Evolutionary conservation across 2,329 filamentous ascomycete species (phyloP), one percentile per base, ranked within the genome.

Genomic region (Alternaria dauci): DNA sequence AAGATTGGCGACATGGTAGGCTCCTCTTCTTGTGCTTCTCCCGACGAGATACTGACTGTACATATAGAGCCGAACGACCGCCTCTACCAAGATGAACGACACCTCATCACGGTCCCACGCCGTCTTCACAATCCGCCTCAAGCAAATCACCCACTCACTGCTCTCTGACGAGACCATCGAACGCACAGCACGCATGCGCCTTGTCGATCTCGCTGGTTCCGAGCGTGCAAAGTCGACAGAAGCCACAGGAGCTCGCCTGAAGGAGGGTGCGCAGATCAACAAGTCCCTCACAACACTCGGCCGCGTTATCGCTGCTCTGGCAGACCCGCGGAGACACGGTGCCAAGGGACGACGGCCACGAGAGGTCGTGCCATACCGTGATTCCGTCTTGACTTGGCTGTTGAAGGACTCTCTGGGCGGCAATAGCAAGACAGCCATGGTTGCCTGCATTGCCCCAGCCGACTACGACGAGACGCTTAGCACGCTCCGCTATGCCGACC

Each of bases 1-100:
- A 92, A 91, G 71, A 87, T 89, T 72, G 95, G 95, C 58, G 95
- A 99, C 78, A 83, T 86, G 59, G 78, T 79, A 68, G 23, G 73
- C 52, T 43, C 14, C 0, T 11, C 20, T n/a, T 8, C 11, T 8
- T n/a, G 11, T 26, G 4, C 26, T 23, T 4, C 25, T n/a, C 8
- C 11, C 16, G 30, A 43, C 4, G 9, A 26, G 5, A 6, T 43
- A 38, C 69, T 73, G 50, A 72, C 47, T 18, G 9, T 1, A 5
- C 20, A 0, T 8, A 2, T 32, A 79, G 66, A 97, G 91, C 59
- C 89, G 95, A 48, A 98, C 95, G 0, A 90, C 88, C 20, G 95
- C 95, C 14, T 93, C 92, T 75, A 99, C 95, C 61, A 98, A 97
- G 82, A 99, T 99, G 95, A 99, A 99, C 80, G 95, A 99, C 79